Evolutionary conservation across 2,329 filamentous ascomycete species (phyloP), one percentile per base, ranked within the genome.

Genomic region (Colletotrichum melonis): DNA sequence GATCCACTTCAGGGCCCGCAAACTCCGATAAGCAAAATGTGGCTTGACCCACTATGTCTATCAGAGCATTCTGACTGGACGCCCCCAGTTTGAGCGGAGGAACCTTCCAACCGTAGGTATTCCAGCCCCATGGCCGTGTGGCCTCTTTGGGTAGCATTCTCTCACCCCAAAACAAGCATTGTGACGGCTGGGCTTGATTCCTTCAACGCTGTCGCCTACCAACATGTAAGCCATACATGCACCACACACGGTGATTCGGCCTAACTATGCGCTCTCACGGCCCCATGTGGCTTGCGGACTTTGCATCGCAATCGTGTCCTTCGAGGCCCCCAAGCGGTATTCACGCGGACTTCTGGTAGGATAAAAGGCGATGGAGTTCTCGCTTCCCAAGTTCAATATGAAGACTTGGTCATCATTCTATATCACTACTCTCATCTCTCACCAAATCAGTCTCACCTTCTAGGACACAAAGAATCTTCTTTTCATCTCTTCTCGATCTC

Each of bases 61-160:
- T 24, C 58, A 58, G 9, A 9, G n/a, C 6, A 16, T 24, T 35
- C 55, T 16, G 55, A 73, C 30, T 73, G 70, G 70, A 70, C 71
- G 67, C 71, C 67, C 57, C 62, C 26, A 52, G 16, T 11, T 7
- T 4, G 22, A 26, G 49, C 70, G 67, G 71, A 60, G 60, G 56
- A 73, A 73, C 54, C 57, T 57, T 73, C 42, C 56, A 65, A 67
- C 69, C 64, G 57, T n/a, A 24, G 24, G 24, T 24, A 63, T 30
- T 63, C 38, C 63, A 66, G 63, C 63, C 62, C 22, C 28, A 16
- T 24, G 14, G 12, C 35, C 35, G 38, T 16, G 38, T 42, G 38
- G 14, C 38, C 38, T 12, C 49, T 11, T 55, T 14, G n/a, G 60
- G 28, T 30, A n/a, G 2, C 16, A 1, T n/a, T 16, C 16, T 16